Evolutionary conservation across 495 filamentous ascomycete genomes (phyloP).

Genomic region (Saxophila tyrrhenica): DNA sequence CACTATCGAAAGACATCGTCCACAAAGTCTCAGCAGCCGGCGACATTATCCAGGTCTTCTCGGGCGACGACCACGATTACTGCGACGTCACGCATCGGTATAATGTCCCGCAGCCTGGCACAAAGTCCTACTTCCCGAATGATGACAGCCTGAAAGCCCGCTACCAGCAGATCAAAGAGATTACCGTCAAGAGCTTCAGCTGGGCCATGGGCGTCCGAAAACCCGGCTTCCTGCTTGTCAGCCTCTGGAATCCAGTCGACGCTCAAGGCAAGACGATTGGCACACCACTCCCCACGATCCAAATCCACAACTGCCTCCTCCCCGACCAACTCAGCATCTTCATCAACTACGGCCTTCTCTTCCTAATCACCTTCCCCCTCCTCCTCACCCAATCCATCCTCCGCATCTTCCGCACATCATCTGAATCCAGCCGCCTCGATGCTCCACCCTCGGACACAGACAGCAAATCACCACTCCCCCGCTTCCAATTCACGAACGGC

Average conservation of each 20-base stretch:
- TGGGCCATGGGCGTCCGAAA: slow-evolving; percentile 95
- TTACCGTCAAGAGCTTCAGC: slow-evolving; percentile 85
- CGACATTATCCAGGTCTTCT: slow-evolving; percentile 71
- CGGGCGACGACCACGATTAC: slow-evolving; percentile 97
- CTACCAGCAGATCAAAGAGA: slow-evolving; percentile 45
- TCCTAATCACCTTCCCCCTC: slow-evolving; percentile 46
- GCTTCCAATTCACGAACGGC: neutral
- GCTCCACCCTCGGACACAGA: neutral
- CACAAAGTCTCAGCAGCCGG: slow-evolving; percentile 46
- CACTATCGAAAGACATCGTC: slow-evolving; percentile 61
- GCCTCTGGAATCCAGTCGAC: slow-evolving; percentile 83
- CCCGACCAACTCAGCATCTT: slow-evolving; percentile 79
- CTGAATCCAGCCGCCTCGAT: neutral
- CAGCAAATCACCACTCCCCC: neutral
- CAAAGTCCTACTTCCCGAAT: slow-evolving; percentile 34
- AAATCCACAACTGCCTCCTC: slow-evolving; percentile 83
- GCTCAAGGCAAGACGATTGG: slow-evolving; percentile 45
- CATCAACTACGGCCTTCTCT: slow-evolving; percentile 57
- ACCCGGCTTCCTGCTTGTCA: slow-evolving; percentile 80
- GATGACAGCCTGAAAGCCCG: slow-evolving; percentile 41
- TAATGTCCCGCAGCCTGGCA: slow-evolving; percentile 21
- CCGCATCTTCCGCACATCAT: slow-evolving; percentile 23
- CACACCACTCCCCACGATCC: slow-evolving; percentile 45
- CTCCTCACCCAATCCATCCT: slow-evolving; percentile 53
- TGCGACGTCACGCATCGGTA: slow-evolving; percentile 74